Evolutionary conservation across 495 filamentous ascomycete genomes (phyloP).

Genomic region (Neurospora sp.): DNA sequence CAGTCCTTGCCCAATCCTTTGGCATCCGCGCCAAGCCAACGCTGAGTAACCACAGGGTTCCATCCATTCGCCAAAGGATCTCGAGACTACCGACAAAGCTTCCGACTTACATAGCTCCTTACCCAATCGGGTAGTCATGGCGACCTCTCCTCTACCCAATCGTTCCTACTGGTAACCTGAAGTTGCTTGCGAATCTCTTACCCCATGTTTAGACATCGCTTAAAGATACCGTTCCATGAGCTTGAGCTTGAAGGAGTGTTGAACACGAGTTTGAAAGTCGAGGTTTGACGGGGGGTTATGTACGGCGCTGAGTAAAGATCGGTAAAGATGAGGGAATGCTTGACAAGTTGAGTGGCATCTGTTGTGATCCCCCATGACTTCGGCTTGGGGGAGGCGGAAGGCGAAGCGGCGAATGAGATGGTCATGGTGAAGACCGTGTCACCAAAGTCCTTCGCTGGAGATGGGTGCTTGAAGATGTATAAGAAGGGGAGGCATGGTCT

Average conservation of each 20-base stretch:
- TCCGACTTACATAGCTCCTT: background rate
- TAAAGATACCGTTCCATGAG: background rate
- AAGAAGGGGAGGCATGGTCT: background rate
- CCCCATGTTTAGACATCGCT: background rate
- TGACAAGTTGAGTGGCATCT: background rate
- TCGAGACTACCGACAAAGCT: background rate
- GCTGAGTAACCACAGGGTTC: background rate
- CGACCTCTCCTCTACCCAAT: background rate
- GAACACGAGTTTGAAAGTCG: background rate
- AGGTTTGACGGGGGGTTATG: background rate
- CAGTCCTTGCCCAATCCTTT: background rate
- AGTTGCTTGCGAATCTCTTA: background rate
- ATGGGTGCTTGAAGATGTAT: background rate
- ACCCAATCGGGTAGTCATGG: background rate
- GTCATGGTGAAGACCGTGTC: background rate
- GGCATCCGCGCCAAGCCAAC: background rate
- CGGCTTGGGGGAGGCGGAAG: no score
- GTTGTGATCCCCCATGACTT: background rate
- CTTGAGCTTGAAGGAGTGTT: background rate
- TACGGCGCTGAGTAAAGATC: background rate
- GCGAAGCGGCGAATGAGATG: background rate
- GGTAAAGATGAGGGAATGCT: background rate
- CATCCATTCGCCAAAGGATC: background rate
- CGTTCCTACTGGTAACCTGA: background rate
- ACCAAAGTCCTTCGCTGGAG: background rate